Percentiles rank a stretch among this genome's conserved stretches.
These are phyloP conservation scores for Collybiopsis confluens DNA, from an alignment of 768 basidiomycete species.

Conservation along the genomic window DNA sequence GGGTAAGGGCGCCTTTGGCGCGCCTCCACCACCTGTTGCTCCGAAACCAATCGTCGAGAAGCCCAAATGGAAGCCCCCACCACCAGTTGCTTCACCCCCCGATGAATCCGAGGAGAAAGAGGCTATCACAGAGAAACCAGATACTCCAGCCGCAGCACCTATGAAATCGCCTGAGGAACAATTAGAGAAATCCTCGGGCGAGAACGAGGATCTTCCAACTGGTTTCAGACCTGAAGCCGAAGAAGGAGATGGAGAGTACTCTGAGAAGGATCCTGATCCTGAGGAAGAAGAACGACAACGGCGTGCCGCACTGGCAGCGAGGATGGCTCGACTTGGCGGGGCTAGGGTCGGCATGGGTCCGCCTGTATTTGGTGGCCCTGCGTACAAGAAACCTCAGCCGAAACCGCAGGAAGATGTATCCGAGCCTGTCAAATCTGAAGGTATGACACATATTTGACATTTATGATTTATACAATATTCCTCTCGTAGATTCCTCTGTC, in stretches of 20 bases:
- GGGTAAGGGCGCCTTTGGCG: constrained; percentile 77
- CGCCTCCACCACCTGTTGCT: constrained; percentile 43
- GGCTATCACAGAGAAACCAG: constrained; percentile 11
- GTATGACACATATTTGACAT: neutral
- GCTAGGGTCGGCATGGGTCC: constrained; percentile 77
- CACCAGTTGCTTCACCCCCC: constrained; percentile 40
- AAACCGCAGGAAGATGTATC: constrained; percentile 18
- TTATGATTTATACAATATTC: neutral
- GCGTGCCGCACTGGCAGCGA: constrained; percentile 83
- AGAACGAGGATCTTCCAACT: constrained; percentile 13
- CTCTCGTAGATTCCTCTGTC: neutral
- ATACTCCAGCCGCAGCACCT: constrained; percentile 7
- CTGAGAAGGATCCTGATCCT: constrained; percentile 37
- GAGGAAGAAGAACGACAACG: constrained; percentile 75
- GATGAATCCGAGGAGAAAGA: constrained; percentile 38
- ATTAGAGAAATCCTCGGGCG: neutral
- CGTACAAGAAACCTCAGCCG: constrained; percentile 28
- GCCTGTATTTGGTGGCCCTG: constrained; percentile 57
- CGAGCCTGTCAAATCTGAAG: neutral
- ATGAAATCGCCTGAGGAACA: neutral
- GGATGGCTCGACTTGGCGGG: constrained; percentile 92
- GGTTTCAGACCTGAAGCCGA: constrained; percentile 17
- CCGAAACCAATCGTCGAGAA: constrained; percentile 62
- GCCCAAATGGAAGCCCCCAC: constrained; percentile 87
- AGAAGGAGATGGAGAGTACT: constrained; percentile 10